Evolutionary conservation across 2,329 filamentous ascomycete genomes (phyloP).

Genomic region (Tolypocladium ophioglossoides): DNA sequence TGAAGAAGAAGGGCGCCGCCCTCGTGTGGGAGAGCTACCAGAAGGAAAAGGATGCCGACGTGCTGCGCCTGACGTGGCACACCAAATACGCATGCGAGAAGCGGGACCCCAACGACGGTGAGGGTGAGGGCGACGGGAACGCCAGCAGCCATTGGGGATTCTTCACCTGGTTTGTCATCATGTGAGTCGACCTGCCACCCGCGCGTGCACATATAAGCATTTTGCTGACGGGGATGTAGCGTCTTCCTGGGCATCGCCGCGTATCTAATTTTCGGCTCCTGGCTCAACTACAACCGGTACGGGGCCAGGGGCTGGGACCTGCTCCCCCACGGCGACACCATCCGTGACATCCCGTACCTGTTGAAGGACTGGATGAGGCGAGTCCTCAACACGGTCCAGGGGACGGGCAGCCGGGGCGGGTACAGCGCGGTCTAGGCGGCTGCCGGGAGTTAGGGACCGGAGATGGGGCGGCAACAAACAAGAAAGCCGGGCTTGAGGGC

Average conservation of each 20-base stretch:
- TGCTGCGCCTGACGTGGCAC: constrained; percentile 71
- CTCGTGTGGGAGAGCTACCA: constrained; percentile 70
- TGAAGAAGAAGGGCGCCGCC: constrained; percentile 47
- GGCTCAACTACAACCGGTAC: constrained; percentile 98
- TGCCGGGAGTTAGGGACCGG: neutral
- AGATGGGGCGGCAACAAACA: no score
- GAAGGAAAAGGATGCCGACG: constrained; percentile 41
- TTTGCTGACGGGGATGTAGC: constrained; percentile 31
- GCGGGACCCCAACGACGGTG: constrained; percentile 31
- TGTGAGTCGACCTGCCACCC: constrained; percentile 47
- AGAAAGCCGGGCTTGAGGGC: neutral
- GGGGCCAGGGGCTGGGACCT: constrained; percentile 92
- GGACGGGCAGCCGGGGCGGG: constrained; percentile 72
- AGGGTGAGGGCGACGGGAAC: constrained; percentile 31
- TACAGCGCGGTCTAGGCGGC: constrained; percentile 75
- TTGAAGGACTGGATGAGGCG: constrained; percentile 78
- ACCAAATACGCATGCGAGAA: constrained; percentile 79
- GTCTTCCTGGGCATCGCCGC: constrained; percentile 74
- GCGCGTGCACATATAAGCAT: no score
- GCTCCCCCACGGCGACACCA: constrained; percentile 81
- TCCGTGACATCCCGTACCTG: constrained; percentile 86
- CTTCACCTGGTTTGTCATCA: constrained; percentile 92
- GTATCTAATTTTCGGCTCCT: constrained; percentile 95
- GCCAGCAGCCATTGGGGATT: constrained; percentile 69
- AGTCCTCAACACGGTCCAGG: constrained; percentile 75